phyloP scores from a whole-genome alignment of 148 eudicot species.

The Persicaria tinctoria region DNA sequence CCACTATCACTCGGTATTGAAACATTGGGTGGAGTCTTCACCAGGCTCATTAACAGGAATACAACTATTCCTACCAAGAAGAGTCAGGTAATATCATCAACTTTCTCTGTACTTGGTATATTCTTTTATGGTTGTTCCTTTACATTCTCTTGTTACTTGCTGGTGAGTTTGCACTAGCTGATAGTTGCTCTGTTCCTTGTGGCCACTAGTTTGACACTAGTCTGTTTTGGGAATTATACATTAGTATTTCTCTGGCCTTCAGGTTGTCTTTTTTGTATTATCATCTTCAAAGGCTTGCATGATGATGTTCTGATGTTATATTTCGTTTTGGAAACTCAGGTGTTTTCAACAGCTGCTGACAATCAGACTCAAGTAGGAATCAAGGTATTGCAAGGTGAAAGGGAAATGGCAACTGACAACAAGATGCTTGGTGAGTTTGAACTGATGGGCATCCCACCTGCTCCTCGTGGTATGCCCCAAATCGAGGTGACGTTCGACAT shows the following conservation, averaged over 20 bases:
- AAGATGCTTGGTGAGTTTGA: slow-evolving; percentile 86
- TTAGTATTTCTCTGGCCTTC: too few relatives aligned
- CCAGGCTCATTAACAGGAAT: slow-evolving; percentile 75
- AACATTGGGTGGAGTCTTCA: slow-evolving; percentile 92
- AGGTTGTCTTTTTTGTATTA: neutral
- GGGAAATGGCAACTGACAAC: slow-evolving; percentile 95
- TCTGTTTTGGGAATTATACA: too few relatives aligned
- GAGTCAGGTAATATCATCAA: slow-evolving; percentile 55
- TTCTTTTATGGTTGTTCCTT: too few relatives aligned
- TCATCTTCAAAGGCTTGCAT: neutral
- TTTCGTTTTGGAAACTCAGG: slow-evolving; percentile 29
- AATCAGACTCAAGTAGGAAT: slow-evolving; percentile 98
- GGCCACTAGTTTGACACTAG: too few relatives aligned
- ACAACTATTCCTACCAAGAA: slow-evolving; percentile 97
- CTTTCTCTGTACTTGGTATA: too few relatives aligned
- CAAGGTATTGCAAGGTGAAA: slow-evolving; percentile 90
- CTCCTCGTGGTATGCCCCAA: slow-evolving; percentile 93
- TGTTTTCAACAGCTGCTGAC: slow-evolving; percentile 95
- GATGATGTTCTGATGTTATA: neutral
- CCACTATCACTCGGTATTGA: slow-evolving; percentile 95
- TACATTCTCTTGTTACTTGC: too few relatives aligned
- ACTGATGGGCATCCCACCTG: slow-evolving; percentile 92
- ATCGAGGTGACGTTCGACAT: slow-evolving; percentile 96
- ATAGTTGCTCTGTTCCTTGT: too few relatives aligned
- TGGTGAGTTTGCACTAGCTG: too few relatives aligned